Evolutionary conservation across 192 early-diverging fungal species (phyloP).

Genomic region (Coemansia sp.): DNA sequence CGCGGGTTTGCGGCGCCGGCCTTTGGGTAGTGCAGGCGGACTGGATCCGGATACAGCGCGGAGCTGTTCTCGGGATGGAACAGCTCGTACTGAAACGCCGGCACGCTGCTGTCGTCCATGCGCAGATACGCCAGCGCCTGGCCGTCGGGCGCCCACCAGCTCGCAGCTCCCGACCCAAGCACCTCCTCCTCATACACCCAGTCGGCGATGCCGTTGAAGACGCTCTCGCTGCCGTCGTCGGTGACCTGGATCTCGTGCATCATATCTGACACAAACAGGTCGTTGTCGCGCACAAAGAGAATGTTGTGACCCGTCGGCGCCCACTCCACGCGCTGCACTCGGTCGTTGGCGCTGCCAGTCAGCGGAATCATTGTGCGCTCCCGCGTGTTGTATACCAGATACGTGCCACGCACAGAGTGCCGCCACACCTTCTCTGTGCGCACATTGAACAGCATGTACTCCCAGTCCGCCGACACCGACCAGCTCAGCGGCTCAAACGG

Average conservation of each 20-base stretch:
- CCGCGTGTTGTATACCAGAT: conserved; percentile 73
- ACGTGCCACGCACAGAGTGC: conserved; percentile 79
- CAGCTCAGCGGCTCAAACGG: conserved; percentile 53
- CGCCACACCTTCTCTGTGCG: conserved; percentile 73
- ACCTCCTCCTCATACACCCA: conserved; percentile 99
- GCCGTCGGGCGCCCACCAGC: conserved; percentile 91
- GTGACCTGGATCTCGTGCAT: conserved; percentile 74
- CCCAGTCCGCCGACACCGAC: conserved; percentile 75
- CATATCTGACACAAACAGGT: conserved; percentile 81
- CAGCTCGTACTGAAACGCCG: conserved; percentile 72
- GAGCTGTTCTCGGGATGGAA: conserved; percentile 65
- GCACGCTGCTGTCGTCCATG: conserved; percentile 84
- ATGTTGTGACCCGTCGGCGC: conserved; percentile 75
- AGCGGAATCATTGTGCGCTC: conserved; percentile 65
- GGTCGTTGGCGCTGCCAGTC: conserved; percentile 35
- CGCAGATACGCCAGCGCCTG: conserved; percentile 78
- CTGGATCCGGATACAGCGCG: conserved; percentile 66
- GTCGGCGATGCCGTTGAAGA: conserved; percentile 95
- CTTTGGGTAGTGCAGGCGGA: conserved; percentile 89
- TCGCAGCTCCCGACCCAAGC: conserved; percentile 60
- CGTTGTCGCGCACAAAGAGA: conserved; percentile 86
- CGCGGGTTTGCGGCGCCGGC: conserved; percentile 85
- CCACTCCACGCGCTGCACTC: conserved; percentile 72
- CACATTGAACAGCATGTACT: conserved; percentile 75
- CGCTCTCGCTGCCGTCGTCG: conserved; percentile 73